Conservation (phyloP, 768 basidiomycete genomes). For the Naganishia vishniacii region DNA sequence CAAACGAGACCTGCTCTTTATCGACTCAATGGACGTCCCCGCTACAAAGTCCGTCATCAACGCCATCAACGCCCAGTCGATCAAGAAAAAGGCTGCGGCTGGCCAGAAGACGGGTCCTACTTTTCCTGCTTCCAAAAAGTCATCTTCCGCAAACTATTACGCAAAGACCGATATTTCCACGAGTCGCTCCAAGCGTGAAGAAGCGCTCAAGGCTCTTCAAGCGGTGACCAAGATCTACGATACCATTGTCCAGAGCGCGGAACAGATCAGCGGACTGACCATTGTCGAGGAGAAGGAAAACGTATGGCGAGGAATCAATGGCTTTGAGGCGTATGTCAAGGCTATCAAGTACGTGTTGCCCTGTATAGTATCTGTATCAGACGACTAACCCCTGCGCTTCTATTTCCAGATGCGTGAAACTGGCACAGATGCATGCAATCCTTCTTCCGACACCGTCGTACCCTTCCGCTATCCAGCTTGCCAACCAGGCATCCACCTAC, state of each 20-base stretch:
- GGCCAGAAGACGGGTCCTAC: slow-evolving; percentile 8
- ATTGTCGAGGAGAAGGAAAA: slow-evolving; percentile 85
- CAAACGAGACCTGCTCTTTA: slow-evolving; percentile 77
- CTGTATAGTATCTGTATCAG: neutral
- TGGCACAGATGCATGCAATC: slow-evolving; percentile 64
- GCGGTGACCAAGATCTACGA: slow-evolving; percentile 80
- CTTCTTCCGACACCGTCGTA: slow-evolving; percentile 43
- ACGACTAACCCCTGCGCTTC: neutral
- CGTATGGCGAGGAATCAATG: slow-evolving; percentile 70
- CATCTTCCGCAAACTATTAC: slow-evolving; percentile 13
- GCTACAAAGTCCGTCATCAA: neutral
- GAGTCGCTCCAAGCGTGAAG: slow-evolving; percentile 35
- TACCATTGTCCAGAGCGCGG: slow-evolving; percentile 73
- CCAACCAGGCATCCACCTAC: slow-evolving; percentile 26
- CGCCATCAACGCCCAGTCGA: neutral
- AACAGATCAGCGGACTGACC: slow-evolving; percentile 73
- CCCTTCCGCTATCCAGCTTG: slow-evolving; percentile 39
- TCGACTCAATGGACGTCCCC: slow-evolving; percentile 37
- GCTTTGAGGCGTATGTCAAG: slow-evolving; percentile 66
- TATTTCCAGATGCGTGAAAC: slow-evolving; percentile 63
- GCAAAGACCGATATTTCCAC: slow-evolving; percentile 23
- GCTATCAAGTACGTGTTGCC: slow-evolving; percentile 58
- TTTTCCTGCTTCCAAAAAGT: neutral
- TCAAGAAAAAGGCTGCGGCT: slow-evolving; percentile 22
- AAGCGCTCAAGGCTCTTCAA: slow-evolving; percentile 62